Evolutionary conservation across 2,329 filamentous ascomycete genomes (phyloP).

Genomic region (Fusarium robinianum): DNA sequence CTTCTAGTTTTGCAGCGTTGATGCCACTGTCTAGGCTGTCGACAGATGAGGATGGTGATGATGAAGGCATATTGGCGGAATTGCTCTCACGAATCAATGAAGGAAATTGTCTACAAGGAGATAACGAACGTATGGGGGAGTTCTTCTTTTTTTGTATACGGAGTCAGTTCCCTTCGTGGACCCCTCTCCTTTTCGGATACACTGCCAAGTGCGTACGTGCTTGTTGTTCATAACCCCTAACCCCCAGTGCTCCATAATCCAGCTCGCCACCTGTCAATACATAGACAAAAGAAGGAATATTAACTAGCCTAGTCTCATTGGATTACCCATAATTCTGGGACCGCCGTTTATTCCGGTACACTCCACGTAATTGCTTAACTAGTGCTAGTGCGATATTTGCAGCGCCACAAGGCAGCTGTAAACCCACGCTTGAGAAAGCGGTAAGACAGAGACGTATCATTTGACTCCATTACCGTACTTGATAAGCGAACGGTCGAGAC

Average conservation of each 20-base stretch:
- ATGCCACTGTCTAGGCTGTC: constrained; percentile 13
- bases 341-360: too few species aligned
- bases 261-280: constrained; percentile 2
- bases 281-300: constrained; percentile 3
- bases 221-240: background rate
- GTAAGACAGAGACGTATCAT: background rate
- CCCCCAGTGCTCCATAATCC: constrained; percentile 1
- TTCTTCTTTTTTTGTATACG: too few species aligned
- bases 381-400: background rate
- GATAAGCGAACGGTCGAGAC: too few species aligned
- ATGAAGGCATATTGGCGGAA: constrained; percentile 6
- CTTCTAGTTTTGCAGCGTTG: constrained; percentile 18
- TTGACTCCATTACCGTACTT: constrained; percentile 1
- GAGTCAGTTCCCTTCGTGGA: too few species aligned
- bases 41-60: constrained; percentile 7
- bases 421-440: constrained; percentile 1
- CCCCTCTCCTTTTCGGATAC: background rate
- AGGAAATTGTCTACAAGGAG: constrained; percentile 2
- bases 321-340: constrained; percentile 1
- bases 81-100: background rate
- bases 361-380: background rate
- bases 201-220: background rate
- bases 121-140: constrained; percentile 5
- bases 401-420: background rate
- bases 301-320: constrained; percentile 2